phyloP scores from a whole-genome alignment of 352 stramenopile species.

The Phytophthora fragariae region DNA sequence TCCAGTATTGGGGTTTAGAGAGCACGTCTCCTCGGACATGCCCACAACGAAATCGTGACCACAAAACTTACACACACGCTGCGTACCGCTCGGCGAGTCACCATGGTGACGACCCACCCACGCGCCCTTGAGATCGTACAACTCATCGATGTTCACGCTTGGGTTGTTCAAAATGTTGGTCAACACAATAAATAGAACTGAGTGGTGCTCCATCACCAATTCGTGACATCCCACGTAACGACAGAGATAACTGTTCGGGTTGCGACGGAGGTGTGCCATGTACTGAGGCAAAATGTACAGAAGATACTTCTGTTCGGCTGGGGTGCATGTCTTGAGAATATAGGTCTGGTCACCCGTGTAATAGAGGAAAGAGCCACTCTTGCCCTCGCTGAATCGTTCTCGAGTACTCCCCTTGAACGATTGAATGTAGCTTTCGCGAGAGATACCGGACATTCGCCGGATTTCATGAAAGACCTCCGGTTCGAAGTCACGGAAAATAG shows the following conservation, averaged over 20 bases:
- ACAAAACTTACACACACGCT: conserved; percentile 89
- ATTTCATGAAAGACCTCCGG: conserved; percentile 86
- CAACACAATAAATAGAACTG: conserved; percentile 88
- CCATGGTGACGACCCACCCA: conserved; percentile 87
- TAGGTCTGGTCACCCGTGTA: conserved; percentile 91
- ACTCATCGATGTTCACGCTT: conserved; percentile 85
- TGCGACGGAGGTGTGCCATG: conserved; percentile 77
- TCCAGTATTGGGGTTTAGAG: conserved; percentile 66
- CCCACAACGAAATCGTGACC: conserved; percentile 88
- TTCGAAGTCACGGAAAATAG: conserved; percentile 88
- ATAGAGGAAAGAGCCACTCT: conserved; percentile 91
- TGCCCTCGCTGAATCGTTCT: conserved; percentile 91
- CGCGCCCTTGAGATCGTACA: conserved; percentile 92
- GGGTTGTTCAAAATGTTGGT: conserved; percentile 91
- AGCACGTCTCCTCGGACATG: conserved; percentile 83
- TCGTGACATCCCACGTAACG: conserved; percentile 91
- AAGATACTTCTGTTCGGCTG: conserved; percentile 84
- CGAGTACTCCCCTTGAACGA: conserved; percentile 83
- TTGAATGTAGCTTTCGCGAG: conserved; percentile 73
- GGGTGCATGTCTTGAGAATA: conserved; percentile 91
- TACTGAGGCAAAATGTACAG: conserved; percentile 91
- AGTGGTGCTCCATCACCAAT: conserved; percentile 87
- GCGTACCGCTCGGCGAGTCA: conserved; percentile 68
- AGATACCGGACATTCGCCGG: conserved; percentile 81
- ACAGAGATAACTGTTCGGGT: conserved; percentile 89